phyloP scores from a whole-genome alignment of 257 asterid genomes.

The Fraxinus anomala region DNA sequence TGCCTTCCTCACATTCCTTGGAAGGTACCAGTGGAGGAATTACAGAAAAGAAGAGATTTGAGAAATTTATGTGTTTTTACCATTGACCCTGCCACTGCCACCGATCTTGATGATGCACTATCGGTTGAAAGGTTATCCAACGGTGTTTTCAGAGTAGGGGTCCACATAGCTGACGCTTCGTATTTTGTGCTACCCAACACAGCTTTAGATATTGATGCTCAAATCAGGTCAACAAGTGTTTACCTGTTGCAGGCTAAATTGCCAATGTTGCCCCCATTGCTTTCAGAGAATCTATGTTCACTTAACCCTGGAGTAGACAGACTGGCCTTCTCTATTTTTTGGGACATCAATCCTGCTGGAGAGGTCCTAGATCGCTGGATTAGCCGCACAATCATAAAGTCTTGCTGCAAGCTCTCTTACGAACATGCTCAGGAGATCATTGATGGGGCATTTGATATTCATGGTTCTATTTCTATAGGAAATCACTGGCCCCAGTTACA shows the following conservation, averaged over 20 bases:
- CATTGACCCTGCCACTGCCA: constrained; percentile 78
- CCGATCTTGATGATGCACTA: constrained; percentile 92
- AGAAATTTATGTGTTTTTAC: constrained; percentile 72
- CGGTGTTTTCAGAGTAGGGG: constrained; percentile 72
- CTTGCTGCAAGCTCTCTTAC: constrained; percentile 89
- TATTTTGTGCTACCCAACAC: constrained; percentile 77
- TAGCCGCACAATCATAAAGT: constrained; percentile 67
- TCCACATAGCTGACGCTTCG: constrained; percentile 87
- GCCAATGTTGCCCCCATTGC: constrained; percentile 63
- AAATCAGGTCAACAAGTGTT: constrained; percentile 51
- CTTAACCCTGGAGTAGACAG: constrained; percentile 85
- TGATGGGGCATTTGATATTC: constrained; percentile 45
- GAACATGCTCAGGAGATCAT: constrained; percentile 81
- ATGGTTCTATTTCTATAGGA: constrained; percentile 23
- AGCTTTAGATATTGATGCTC: constrained; percentile 70
- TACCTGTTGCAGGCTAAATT: constrained; percentile 48
- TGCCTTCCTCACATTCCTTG: constrained; percentile 67
- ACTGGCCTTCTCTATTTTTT: constrained; percentile 78
- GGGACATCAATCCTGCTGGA: constrained; percentile 73
- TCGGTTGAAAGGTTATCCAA: constrained; percentile 57
- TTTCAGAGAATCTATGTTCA: constrained; percentile 81
- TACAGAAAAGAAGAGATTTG: constrained; percentile 56
- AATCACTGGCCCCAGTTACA: constrained; percentile 36
- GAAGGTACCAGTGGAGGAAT: constrained; percentile 66
- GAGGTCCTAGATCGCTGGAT: constrained; percentile 79